Conservation (phyloP, 805 yeast species). For the Candida glaebosa region DNA sequence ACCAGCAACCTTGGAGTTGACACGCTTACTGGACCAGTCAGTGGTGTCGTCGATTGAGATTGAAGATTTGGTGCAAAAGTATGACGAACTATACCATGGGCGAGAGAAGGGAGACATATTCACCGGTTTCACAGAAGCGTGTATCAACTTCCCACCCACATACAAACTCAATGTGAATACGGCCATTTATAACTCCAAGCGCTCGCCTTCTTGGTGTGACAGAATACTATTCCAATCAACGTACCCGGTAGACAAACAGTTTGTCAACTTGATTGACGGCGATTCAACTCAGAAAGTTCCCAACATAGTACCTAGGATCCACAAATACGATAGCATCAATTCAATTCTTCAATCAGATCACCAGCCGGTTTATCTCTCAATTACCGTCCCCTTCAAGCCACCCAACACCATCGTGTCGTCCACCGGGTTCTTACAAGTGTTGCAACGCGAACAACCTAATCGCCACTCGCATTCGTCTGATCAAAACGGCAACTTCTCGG, state of each 20-base stretch:
- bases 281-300: constrained; percentile 3
- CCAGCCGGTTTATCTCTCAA: constrained; percentile 62
- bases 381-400: constrained; percentile 44
- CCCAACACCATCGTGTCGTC: constrained; percentile 31
- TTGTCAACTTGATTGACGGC: not conserved
- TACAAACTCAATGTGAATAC: constrained; percentile 62
- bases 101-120: constrained; percentile 45
- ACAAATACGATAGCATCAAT: constrained; percentile 48
- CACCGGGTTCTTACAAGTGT: constrained; percentile 27
- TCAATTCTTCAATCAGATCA: constrained; percentile 67
- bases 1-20: constrained; percentile 16
- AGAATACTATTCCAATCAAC: constrained; percentile 62
- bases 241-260: constrained; percentile 12
- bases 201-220: constrained; percentile 91
- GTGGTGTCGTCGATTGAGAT: constrained; percentile 4
- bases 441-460: constrained; percentile 19
- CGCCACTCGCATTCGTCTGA: constrained; percentile 13
- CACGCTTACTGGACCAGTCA: constrained; percentile 22
- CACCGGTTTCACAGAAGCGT: constrained; percentile 62
- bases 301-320: constrained; percentile 19
- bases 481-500: constrained; percentile 6
- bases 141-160: constrained; percentile 71
- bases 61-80: constrained; percentile 21
- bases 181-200: constrained; percentile 49
- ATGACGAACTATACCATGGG: constrained; percentile 52